A percentile compares a stretch with the other conserved stretches of the same genome.
Conservation (phyloP, 2,329 filamentous ascomycete species). For the Cryoendolithus antarcticus region DNA sequence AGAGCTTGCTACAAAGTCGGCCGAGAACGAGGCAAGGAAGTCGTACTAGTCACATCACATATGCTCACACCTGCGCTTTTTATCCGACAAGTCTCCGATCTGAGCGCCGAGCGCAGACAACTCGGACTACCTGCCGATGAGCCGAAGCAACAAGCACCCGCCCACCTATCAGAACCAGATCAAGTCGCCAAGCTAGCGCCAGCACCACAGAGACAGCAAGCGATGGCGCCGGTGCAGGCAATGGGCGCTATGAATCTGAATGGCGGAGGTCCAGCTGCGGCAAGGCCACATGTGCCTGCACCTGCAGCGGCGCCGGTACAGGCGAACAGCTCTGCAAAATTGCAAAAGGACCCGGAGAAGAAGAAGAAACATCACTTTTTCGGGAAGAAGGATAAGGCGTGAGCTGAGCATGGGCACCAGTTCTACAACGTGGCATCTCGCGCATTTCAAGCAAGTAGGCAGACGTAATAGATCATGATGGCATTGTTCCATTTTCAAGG, state of each 20-base stretch:
- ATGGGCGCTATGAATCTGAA: conserved; percentile 45
- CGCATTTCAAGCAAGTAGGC: no score
- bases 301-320: conserved; percentile 16
- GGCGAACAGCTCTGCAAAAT: conserved; percentile 21
- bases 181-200: conserved; percentile 41
- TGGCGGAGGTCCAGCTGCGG: conserved; percentile 12
- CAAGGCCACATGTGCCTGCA: no score
- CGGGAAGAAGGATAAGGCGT: conserved; percentile 22
- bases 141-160: conserved; percentile 69
- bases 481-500: no score
- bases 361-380: conserved; percentile 50
- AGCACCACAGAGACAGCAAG: conserved; percentile 30
- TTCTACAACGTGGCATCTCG: no score
- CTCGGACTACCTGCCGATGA: conserved; percentile 72
- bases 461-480: no score
- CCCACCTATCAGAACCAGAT: conserved; percentile 71
- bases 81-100: conserved; percentile 67
- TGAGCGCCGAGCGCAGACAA: conserved; percentile 60
- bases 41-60: conserved; percentile 82
- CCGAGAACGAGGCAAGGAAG: conserved; percentile 57
- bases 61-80: conserved; percentile 83
- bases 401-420: no score
- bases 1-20: conserved; percentile 82
- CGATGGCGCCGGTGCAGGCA: conserved; percentile 35
- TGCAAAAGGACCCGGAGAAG: conserved; percentile 44